Base-by-base conservation (phyloP, 2,329 filamentous ascomycete genomes). In the Colletotrichum gloeosporioides region DNA sequence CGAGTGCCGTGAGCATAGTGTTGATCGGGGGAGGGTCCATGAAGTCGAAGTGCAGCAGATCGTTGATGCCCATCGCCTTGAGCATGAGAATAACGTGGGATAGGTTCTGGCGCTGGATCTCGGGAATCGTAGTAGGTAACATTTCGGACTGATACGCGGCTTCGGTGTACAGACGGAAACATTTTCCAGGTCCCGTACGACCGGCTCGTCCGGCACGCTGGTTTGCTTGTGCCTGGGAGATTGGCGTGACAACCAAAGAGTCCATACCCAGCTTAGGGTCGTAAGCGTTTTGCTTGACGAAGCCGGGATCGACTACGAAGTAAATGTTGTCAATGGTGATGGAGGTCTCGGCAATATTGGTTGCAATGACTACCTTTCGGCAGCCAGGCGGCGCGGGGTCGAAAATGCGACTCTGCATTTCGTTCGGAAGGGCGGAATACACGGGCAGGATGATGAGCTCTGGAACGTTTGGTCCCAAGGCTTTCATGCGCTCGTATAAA, bases 31-130 rank as follows among this genome's bases (percentile, higher is more conserved):
- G 97, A 0, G 97, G 96, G 81, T 99, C 97, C 96, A 99, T 99
- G 81, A 99, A 99, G 85, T 99, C 96, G 81, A 99, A 99, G 82
- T 98, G 96, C 15, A 99, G 90, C 2, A 99, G 89, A 82, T 99
- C 97, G 82, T 99, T 99, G 85, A 99, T 99, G 4, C 98, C 97
- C 96, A 99, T 99, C 0, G 97, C 97, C 84, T 99, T 99, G 67
- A 99, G 91, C 95, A 98, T 98, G 63, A 99, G 90, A 84, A 99
- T 99, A 0, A 96, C 98, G 79, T 95, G 93, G 0, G 95, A 95
- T 69, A 99, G 83, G 81, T 99, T 99, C 83, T 98, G 95, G 2
- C 97, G 91, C 83, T 99, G 97, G 68, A 99, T 99, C 81, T 99
- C 97, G 1, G 97, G 97, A 34, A 99, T 98, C 0, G 96, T 96